Conservation (phyloP, 805 yeast species). For the Jamesozyma spencerorum region DNA sequence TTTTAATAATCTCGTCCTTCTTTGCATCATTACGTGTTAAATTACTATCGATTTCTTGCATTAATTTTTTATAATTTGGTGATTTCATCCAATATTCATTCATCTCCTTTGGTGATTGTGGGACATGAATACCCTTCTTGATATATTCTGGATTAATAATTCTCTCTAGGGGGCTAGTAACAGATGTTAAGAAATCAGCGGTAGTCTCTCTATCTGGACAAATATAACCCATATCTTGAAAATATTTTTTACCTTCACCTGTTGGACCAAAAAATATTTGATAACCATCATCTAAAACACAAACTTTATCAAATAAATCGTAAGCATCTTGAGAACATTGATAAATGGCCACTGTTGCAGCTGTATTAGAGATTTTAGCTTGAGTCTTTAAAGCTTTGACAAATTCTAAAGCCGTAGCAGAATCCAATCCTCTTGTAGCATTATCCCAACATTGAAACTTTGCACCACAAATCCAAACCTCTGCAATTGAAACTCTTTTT, state of each 20-base stretch:
- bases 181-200: conserved; percentile 48
- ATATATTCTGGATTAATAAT: conserved; percentile 33
- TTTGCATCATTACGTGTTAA: background rate
- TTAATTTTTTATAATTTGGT: conserved; percentile 32
- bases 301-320: conserved; percentile 20
- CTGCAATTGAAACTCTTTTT: conserved; percentile 66
- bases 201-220: conserved; percentile 52
- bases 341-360: conserved; percentile 53
- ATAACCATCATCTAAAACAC: conserved; percentile 45
- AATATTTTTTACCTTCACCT: conserved; percentile 38
- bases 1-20: conserved; percentile 10
- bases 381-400: conserved; percentile 44
- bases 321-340: conserved; percentile 27
- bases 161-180: conserved; percentile 47
- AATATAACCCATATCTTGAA: conserved; percentile 45
- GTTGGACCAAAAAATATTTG: conserved; percentile 47
- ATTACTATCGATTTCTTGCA: conserved; percentile 36
- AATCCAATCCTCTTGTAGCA: conserved; percentile 55
- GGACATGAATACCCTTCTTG: conserved; percentile 40
- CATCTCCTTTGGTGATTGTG: conserved; percentile 45
- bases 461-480: conserved; percentile 45
- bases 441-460: conserved; percentile 47
- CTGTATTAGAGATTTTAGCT: conserved; percentile 38
- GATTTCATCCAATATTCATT: conserved; percentile 41
- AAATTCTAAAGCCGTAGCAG: conserved; percentile 53